Percentiles rank a stretch among this genome's conserved stretches.
These are phyloP conservation scores for Saccharomyces hybrid DNA, from an alignment of 1,139 yeast genomes.

Conservation along the genomic window DNA sequence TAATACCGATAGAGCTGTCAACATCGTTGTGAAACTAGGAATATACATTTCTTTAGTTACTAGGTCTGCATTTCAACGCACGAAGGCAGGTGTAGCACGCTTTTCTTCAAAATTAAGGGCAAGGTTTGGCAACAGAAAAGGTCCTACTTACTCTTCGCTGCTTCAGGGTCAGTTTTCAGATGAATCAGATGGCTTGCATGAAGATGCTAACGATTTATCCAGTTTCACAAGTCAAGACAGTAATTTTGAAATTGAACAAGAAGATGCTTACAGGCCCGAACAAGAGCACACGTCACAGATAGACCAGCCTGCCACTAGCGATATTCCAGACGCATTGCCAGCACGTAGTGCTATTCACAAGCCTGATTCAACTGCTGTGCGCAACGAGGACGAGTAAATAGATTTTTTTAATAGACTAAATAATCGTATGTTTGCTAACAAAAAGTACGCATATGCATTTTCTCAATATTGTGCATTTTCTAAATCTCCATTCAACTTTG, in stretches of 20 bases:
- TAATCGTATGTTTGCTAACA: too few species aligned
- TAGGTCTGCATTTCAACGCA: slow-evolving; percentile 12
- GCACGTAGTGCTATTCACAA: neutral
- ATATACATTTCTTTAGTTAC: slow-evolving; percentile 38
- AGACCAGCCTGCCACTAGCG: slow-evolving; percentile 6
- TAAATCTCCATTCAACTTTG: neutral
- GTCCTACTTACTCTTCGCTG: slow-evolving; percentile 29
- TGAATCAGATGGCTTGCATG: slow-evolving; percentile 32
- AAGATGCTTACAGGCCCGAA: slow-evolving; percentile 7
- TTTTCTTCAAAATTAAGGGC: slow-evolving; percentile 10
- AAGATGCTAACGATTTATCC: slow-evolving; percentile 30
- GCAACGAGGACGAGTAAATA: neutral
- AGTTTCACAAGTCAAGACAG: slow-evolving; percentile 25
- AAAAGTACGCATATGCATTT: neutral
- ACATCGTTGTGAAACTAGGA: slow-evolving; percentile 53
- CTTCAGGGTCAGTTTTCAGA: slow-evolving; percentile 29
- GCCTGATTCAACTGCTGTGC: neutral
- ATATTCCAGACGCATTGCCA: neutral
- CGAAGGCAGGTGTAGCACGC: slow-evolving; percentile 11
- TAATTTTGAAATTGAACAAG: slow-evolving; percentile 29
- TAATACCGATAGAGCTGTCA: slow-evolving; percentile 52
- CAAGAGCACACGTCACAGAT: slow-evolving; percentile 13
- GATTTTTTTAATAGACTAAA: neutral
- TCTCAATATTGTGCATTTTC: neutral
- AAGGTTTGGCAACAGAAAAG: slow-evolving; percentile 16